Conservation (phyloP, 441 rosid species). For the Hypseocharis bilobata region DNA sequence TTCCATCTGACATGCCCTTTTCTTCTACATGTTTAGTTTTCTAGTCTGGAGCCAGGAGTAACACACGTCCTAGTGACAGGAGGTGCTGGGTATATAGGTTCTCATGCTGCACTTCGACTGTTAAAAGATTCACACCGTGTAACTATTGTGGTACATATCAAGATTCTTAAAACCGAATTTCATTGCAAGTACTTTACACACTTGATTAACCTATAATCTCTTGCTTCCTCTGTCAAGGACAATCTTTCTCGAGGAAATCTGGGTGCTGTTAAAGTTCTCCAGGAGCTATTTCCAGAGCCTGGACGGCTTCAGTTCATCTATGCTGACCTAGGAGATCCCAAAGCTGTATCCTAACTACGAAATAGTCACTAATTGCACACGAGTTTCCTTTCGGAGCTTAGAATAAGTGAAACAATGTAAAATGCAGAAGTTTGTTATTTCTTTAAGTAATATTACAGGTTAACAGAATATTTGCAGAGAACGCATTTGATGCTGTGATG, state of each 20-base stretch:
- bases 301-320: slow-evolving; percentile 30
- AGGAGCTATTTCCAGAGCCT: slow-evolving; percentile 28
- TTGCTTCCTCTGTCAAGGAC: slow-evolving; percentile 19
- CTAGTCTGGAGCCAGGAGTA: slow-evolving; percentile 20
- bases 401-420: background rate
- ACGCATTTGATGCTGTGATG: slow-evolving; percentile 54
- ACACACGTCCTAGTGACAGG: slow-evolving; percentile 31
- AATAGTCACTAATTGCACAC: too few relatives aligned
- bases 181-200: too few relatives aligned
- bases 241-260: slow-evolving; percentile 33
- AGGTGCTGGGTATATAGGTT: slow-evolving; percentile 36
- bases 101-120: slow-evolving; percentile 31
- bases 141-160: slow-evolving; percentile 26
- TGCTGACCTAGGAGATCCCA: slow-evolving; percentile 30
- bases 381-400: background rate
- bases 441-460: slow-evolving; percentile 33
- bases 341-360: slow-evolving; percentile 22
- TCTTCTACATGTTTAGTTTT: too few relatives aligned
- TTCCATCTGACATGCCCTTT: too few relatives aligned
- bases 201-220: too few relatives aligned
- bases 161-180: too few relatives aligned
- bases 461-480: slow-evolving; percentile 38
- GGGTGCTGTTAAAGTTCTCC: slow-evolving; percentile 27
- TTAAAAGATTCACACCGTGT: slow-evolving; percentile 28
- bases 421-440: background rate